These are phyloP conservation scores for Trichothecium sympodiale DNA, from an alignment of 2,329 filamentous ascomycete species.

Conservation along the genomic window DNA sequence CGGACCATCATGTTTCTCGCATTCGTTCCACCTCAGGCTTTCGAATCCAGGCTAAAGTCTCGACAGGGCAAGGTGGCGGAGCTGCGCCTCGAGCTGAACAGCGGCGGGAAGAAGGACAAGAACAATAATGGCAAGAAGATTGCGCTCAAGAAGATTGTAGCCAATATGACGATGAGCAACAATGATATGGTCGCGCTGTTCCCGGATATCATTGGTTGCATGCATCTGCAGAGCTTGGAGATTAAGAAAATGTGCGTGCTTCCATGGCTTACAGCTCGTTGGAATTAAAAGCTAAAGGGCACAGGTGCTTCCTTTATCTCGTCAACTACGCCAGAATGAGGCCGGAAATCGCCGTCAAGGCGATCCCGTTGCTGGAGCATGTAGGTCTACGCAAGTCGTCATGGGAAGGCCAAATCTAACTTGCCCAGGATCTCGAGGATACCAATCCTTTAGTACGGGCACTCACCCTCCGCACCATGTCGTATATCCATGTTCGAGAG, in stretches of 20 bases:
- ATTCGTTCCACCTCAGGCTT: conserved; percentile 34
- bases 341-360: conserved; percentile 87
- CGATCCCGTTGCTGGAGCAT: conserved; percentile 74
- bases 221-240: conserved; percentile 88
- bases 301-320: conserved; percentile 90
- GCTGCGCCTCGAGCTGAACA: conserved; percentile 86
- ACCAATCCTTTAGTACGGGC: conserved; percentile 85
- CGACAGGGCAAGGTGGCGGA: conserved; percentile 97
- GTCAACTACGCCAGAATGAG: conserved; percentile 96
- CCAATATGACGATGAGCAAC: conserved; percentile 99
- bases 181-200: conserved; percentile 99
- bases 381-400: conserved; percentile 32
- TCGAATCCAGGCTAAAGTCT: conserved; percentile 41
- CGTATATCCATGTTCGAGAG: conserved; percentile 92
- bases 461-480: conserved; percentile 86
- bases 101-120: conserved; percentile 95
- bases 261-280: neutral
- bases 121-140: conserved; percentile 93
- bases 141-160: conserved; percentile 97
- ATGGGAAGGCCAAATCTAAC: conserved; percentile 11
- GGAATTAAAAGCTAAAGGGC: conserved; percentile 7
- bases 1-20: conserved; percentile 36
- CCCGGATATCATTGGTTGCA: conserved; percentile 88
- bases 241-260: conserved; percentile 93
- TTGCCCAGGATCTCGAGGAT: conserved; percentile 78